A percentile compares a stretch with the other conserved stretches of the same genome.
Evolutionary conservation across 106 monocot species (phyloP).

Genomic region (Ottelia alismoides): DNA sequence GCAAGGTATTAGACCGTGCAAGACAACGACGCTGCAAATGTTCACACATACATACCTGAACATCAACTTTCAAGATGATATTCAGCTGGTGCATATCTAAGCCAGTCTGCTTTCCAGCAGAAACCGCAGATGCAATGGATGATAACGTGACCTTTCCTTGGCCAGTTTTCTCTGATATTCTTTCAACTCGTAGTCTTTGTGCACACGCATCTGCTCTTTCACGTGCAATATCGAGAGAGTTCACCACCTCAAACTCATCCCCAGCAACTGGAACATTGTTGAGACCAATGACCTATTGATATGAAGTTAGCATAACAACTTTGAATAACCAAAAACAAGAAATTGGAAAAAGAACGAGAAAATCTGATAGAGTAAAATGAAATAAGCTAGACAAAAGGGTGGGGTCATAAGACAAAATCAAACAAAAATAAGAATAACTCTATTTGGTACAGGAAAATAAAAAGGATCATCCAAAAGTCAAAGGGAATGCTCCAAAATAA

Average conservation of each 20-base stretch:
- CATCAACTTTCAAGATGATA: slow-evolving; percentile 91
- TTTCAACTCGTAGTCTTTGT: slow-evolving; percentile 27
- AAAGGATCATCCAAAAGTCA: no score
- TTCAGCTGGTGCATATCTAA: slow-evolving; percentile 89
- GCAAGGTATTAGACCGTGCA: no score
- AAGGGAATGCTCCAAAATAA: no score
- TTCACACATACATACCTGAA: slow-evolving; percentile 51
- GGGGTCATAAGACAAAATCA: no score
- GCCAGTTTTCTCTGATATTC: slow-evolving; percentile 79
- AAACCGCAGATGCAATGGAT: slow-evolving; percentile 72
- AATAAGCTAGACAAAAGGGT: no score
- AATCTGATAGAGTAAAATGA: no score
- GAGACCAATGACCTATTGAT: slow-evolving; percentile 65
- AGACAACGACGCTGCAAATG: not conserved
- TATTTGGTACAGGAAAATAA: no score
- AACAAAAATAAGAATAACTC: no score
- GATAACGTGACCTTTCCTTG: slow-evolving; percentile 85
- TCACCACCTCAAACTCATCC: slow-evolving; percentile 91
- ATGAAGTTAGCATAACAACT: not conserved
- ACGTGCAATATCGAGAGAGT: slow-evolving; percentile 68
- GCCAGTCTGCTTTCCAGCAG: slow-evolving; percentile 57
- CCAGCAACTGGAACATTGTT: slow-evolving; percentile 84
- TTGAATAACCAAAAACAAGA: no score
- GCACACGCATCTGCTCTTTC: slow-evolving; percentile 66
- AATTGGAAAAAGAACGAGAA: no score